A percentile compares a stretch with the other conserved stretches of the same genome.
Evolutionary conservation across 805 yeast species (phyloP).

Genomic region (Metschnikowia colocasiae): DNA sequence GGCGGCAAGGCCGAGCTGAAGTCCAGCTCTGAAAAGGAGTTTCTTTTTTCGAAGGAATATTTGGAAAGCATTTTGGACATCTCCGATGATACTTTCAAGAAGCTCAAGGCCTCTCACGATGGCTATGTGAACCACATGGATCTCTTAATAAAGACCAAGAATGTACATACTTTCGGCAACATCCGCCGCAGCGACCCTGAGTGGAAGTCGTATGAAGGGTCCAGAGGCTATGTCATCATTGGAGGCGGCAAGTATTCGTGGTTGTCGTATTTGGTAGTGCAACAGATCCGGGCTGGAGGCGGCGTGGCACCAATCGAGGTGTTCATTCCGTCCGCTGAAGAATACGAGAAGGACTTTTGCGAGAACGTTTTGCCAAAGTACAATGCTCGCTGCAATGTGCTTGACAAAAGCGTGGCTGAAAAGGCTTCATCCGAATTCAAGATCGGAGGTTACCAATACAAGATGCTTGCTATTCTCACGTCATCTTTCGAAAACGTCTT

Average conservation of each 20-base stretch:
- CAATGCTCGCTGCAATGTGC: conserved; percentile 46
- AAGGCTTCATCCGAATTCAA: conserved; percentile 18
- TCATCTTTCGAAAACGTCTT: conserved; percentile 50
- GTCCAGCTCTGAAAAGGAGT: conserved; percentile 37
- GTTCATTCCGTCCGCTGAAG: conserved; percentile 41
- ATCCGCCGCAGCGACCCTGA: conserved; percentile 34
- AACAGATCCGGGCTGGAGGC: conserved; percentile 44
- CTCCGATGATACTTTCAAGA: conserved; percentile 28
- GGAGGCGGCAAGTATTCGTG: conserved; percentile 53
- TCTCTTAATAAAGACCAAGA: conserved; percentile 24
- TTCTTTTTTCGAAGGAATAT: conserved; percentile 45
- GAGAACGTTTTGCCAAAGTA: conserved; percentile 38
- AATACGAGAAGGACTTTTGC: conserved; percentile 48
- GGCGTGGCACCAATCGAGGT: conserved; percentile 49
- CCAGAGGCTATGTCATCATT: conserved; percentile 44
- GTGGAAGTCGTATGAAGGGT: conserved; percentile 31
- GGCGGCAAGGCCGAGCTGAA: conserved; percentile 44
- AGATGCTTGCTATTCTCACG: conserved; percentile 57
- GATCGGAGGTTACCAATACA: conserved; percentile 48
- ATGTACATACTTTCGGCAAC: conserved; percentile 35
- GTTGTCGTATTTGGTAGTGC: conserved; percentile 47
- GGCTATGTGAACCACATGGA: conserved; percentile 30
- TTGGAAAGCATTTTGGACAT: conserved; percentile 42
- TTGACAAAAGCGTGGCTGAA: conserved; percentile 27
- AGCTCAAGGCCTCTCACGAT: conserved; percentile 37